Conservation (phyloP, 805 yeast species). For the Schizosaccharomyces osmophilus region DNA sequence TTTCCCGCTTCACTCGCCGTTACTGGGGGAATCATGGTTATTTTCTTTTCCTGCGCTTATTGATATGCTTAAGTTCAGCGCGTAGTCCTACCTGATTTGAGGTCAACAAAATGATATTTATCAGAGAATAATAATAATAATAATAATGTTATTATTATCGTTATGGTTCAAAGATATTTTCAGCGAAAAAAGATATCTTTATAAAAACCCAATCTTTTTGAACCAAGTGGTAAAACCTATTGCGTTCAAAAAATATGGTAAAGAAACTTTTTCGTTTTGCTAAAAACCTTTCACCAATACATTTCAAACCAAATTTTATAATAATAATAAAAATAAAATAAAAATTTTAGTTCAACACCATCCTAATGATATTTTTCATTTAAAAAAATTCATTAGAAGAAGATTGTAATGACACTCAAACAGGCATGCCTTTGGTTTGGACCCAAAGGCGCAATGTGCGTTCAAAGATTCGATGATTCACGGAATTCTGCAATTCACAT, state of each 20-base stretch:
- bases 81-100: slow-evolving; percentile 13
- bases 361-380: too few species aligned
- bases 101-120: slow-evolving; percentile 15
- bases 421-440: slow-evolving; percentile 19
- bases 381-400: slow-evolving; percentile 10
- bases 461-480: slow-evolving; percentile 24
- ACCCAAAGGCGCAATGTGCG: slow-evolving; percentile 24
- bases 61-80: slow-evolving; percentile 24
- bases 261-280: not conserved
- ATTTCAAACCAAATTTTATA: not conserved
- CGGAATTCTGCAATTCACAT: slow-evolving; percentile 19
- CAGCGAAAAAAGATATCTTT: too few species aligned
- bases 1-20: slow-evolving; percentile 20
- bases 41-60: slow-evolving; percentile 23
- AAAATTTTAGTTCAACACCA: not conserved
- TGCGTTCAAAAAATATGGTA: not conserved
- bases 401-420: slow-evolving; percentile 20
- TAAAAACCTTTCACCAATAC: not conserved
- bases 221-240: not conserved
- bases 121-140: slow-evolving; percentile 3
- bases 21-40: slow-evolving; percentile 23
- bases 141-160: too few species aligned
- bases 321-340: not conserved
- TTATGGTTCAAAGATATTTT: too few species aligned
- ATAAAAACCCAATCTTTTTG: not conserved